Base-by-base conservation (phyloP, 768 basidiomycete genomes). In the Chalciporus piperatus region DNA sequence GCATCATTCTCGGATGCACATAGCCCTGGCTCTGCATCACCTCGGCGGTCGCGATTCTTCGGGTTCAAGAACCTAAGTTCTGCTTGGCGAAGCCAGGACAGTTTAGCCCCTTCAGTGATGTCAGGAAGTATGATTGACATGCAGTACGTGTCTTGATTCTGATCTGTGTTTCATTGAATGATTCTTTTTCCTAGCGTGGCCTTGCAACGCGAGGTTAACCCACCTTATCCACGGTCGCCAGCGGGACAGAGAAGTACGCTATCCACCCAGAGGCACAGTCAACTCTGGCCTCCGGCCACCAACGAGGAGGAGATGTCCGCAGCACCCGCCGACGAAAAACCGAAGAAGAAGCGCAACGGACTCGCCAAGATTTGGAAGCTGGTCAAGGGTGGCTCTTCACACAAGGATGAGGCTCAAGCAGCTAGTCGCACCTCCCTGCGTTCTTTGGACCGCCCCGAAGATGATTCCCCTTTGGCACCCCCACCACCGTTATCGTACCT, bases 401-500 rank as follows among this genome's bases (percentile, higher is more conserved):
- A 81, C 56, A 70, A 74, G 35, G 71, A 76, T 8, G 59, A 57
- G 19, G 52, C 61, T 22, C 49, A 57, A 12, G 25, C 51, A 7
- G 65, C 59, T 37, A 62, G 68, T 35, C 67, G 66, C 23, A 68
- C 69, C 10, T 63, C 71, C 14, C 59, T 72, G 6, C 75, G 79
- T 76, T 54, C 75, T 67, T 37, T 67, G 14, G 53, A 68, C 39
- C 63, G 65, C 63, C 25, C 66, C 39, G 86, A 89, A 3, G 89
- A 92, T 60, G 83, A 89, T 58, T 68, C 76, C 9, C 93, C 91
- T 4, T 74, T 97, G 37, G 84, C 89, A 3, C 96, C 95, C 1
- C 96, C 96, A 3, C 96, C 96, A 5, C 87, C 92, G 5, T 64
- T 98, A 47, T 92, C 92, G 0, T 95, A 93, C 70, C 79, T 98